Evolutionary conservation across 352 stramenopile species (phyloP), one percentile per base, ranked within the genome.

Genomic region (Phytophthora rubi): DNA sequence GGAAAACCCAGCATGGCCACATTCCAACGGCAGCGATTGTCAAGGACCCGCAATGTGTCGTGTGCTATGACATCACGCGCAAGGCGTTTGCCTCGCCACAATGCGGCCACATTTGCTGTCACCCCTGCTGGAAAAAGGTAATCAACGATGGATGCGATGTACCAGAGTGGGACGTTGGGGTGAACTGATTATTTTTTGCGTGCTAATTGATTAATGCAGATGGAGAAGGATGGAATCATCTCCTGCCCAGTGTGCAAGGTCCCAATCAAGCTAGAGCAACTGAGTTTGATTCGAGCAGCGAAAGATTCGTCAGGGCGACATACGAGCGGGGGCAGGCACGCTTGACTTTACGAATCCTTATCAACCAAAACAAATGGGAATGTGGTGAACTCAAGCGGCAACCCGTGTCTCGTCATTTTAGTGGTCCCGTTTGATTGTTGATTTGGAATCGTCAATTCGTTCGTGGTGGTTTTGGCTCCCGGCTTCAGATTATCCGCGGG

Each of bases 61-160:
- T 96, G 26, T 96, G 89, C 70, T 95, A 92, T 62, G 87, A 96
- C 45, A 89, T 95, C 33, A 81, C 83, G 0, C 82, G 72, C 4
- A 94, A 93, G 65, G 86, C 89, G 8, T 93, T 82, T 68, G 89
- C 89, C 15, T 86, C 89, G 1, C 65, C 73, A 10, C 80, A 85
- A 28, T 96, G 89, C 33, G 89, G 89, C 5, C 89, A 96, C 63
- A 92, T 96, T 70, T 96, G 89, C 66, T 96, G 89, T 66, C 77
- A 89, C 33, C 55, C 62, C 6, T 96, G 89, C 60, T 96, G 89
- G 89, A 88, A 93, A 82, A 93, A 92, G 86, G 86, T 95, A 70
- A 52, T 57, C 45, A 49, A 47, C 15, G 18, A 57, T 64, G 32
- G 35, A 62, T 59, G 32, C 32, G 58, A 67, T 67, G 28, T 7